Percentiles rank a stretch among this genome's conserved stretches.
phyloP scores from a whole-genome alignment of 352 stramenopile species.

The Pythium phragmiticola region DNA sequence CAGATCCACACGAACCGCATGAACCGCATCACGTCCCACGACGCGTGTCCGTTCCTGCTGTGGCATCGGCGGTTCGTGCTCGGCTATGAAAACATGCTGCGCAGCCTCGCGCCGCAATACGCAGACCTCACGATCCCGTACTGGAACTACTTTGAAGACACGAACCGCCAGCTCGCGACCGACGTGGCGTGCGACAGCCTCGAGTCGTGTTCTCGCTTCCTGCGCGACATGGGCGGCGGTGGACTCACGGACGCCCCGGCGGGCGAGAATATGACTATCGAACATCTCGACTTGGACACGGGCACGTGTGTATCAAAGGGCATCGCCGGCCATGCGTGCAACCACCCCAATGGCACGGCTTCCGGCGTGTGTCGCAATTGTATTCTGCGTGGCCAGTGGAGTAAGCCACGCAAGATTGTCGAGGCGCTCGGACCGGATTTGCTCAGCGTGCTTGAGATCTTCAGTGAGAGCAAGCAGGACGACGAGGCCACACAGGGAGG shows the following conservation, averaged over 20 bases:
- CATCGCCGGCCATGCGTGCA: constrained; percentile 23
- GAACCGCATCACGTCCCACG: constrained; percentile 24
- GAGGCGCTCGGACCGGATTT: constrained; percentile 15
- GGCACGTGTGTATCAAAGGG: constrained; percentile 23
- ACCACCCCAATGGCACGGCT: constrained; percentile 17
- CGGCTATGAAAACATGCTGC: constrained; percentile 32
- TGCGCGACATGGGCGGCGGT: constrained; percentile 25
- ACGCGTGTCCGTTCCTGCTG: constrained; percentile 24
- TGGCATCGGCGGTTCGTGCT: constrained; percentile 31
- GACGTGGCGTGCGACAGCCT: constrained; percentile 22
- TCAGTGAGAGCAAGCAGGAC: constrained; percentile 12
- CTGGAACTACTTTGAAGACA: constrained; percentile 31
- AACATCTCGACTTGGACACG: constrained; percentile 10
- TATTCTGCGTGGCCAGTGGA: constrained; percentile 25
- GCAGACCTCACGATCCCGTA: constrained; percentile 25
- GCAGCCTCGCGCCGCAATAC: constrained; percentile 26
- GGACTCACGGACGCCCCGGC: constrained; percentile 4
- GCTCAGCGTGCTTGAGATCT: constrained; percentile 19
- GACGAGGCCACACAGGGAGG: constrained; percentile 1
- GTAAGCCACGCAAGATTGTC: constrained; percentile 17
- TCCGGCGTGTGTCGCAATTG: constrained; percentile 21
- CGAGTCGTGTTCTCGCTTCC: constrained; percentile 22
- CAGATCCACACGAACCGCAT: constrained; percentile 22
- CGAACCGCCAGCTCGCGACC: constrained; percentile 17
- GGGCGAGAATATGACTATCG: constrained; percentile 16